Percentiles rank a stretch among this genome's conserved stretches.
Evolutionary conservation across 1,284 basidiomycete species (phyloP).

Genomic region (Vanrija sp.): DNA sequence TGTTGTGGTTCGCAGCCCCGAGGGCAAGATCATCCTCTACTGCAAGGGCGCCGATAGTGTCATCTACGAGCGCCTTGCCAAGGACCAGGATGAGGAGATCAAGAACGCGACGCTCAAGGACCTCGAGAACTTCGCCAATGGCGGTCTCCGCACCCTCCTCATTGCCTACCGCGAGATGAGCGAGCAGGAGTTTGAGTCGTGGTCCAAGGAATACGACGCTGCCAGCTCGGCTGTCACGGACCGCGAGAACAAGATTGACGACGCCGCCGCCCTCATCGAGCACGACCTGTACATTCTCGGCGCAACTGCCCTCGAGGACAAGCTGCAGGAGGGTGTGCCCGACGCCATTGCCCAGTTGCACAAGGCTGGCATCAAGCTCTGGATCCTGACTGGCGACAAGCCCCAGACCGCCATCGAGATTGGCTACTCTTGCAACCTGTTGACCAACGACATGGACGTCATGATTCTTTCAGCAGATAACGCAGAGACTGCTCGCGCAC

Average conservation of each 20-base stretch:
- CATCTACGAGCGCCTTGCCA: slow-evolving; percentile 76
- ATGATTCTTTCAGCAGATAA: slow-evolving; percentile 93
- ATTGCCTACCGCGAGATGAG: slow-evolving; percentile 74
- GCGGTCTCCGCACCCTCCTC: slow-evolving; percentile 84
- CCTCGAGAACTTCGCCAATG: slow-evolving; percentile 91
- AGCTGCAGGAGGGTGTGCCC: slow-evolving; percentile 93
- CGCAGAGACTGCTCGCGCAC: slow-evolving; percentile 67
- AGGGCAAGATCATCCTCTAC: slow-evolving; percentile 76
- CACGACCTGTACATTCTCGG: slow-evolving; percentile 77
- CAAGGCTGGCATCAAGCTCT: slow-evolving; percentile 90
- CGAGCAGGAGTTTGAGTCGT: slow-evolving; percentile 78
- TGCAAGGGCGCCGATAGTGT: slow-evolving; percentile 97
- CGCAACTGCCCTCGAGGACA: slow-evolving; percentile 94
- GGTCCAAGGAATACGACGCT: slow-evolving; percentile 76
- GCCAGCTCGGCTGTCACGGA: slow-evolving; percentile 71
- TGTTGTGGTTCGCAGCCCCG: slow-evolving; percentile 75
- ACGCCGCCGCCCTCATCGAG: slow-evolving; percentile 79
- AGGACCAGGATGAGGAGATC: slow-evolving; percentile 67
- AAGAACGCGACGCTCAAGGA: slow-evolving; percentile 77
- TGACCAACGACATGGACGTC: slow-evolving; percentile 82
- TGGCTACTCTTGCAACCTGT: slow-evolving; percentile 84
- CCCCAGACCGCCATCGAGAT: slow-evolving; percentile 98
- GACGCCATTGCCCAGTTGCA: slow-evolving; percentile 92
- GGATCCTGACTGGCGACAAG: slow-evolving; percentile 79
- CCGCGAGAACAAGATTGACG: slow-evolving; percentile 85